Percentiles rank a stretch among this genome's conserved stretches.
Conservation (phyloP, 139 green algal genomes). For the Spirogloea muscicola region DNA sequence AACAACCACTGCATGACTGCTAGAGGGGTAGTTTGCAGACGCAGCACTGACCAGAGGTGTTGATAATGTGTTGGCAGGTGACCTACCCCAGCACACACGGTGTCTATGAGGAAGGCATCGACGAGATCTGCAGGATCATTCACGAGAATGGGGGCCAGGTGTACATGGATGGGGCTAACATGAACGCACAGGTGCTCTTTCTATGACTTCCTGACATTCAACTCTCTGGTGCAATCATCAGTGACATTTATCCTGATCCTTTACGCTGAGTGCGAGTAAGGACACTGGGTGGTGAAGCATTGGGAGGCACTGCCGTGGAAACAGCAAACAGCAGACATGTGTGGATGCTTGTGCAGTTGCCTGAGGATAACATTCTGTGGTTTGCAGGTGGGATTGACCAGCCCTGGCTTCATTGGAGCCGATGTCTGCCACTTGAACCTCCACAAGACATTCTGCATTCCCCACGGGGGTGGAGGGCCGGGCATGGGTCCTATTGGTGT, state of each 20-base stretch:
- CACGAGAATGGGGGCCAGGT: conserved; percentile 87
- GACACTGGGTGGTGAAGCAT: no score
- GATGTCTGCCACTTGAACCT: conserved; percentile 99
- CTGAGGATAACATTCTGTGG: not conserved
- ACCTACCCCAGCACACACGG: conserved; percentile 96
- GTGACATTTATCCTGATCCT: no score
- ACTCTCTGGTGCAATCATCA: no score
- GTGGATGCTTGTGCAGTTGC: not conserved
- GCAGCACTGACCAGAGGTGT: no score
- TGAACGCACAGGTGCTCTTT: conserved; percentile 83
- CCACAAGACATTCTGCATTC: conserved; percentile 99
- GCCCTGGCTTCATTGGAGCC: conserved; percentile 93
- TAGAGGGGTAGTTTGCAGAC: no score
- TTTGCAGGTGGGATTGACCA: conserved; percentile 90
- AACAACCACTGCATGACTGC: no score
- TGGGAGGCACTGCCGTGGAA: no score
- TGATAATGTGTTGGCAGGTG: conserved; percentile 25
- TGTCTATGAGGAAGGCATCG: conserved; percentile 94
- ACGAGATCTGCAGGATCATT: conserved; percentile 92
- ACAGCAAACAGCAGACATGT: no score
- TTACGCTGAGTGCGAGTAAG: no score
- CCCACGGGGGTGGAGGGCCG: conserved; percentile 82
- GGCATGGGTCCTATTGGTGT: conserved; percentile 69
- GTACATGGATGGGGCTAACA: conserved; percentile 99
- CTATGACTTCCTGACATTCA: not conserved